These are phyloP conservation scores for Nadsonia fulvescens DNA, from an alignment of 805 yeast genomes.

Conservation along the genomic window DNA sequence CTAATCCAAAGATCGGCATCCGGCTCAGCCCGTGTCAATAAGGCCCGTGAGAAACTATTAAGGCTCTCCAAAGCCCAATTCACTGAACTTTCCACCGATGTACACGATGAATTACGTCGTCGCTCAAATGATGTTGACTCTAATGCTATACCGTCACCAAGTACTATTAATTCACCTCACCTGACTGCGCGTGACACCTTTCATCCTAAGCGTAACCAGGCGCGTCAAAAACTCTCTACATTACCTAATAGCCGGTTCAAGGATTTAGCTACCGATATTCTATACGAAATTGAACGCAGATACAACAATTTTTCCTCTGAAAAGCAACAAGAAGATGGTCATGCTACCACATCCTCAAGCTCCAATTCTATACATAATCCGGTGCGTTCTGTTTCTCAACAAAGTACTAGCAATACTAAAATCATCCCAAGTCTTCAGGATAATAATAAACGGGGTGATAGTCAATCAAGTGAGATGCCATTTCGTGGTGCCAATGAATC, in stretches of 20 bases:
- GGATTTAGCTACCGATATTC: constrained; percentile 79
- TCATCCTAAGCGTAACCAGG: constrained; percentile 91
- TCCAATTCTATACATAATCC: too few species aligned
- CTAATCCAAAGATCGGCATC: constrained; percentile 5
- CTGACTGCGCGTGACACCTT: constrained; percentile 53
- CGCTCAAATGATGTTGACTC: constrained; percentile 30
- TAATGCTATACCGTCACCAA: too few species aligned
- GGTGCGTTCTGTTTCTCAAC: too few species aligned
- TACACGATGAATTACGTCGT: constrained; percentile 77
- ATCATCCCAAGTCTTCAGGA: too few species aligned
- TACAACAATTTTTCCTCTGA: constrained; percentile 36
- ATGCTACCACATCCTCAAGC: constrained; percentile 20
- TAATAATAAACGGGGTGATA: too few species aligned
- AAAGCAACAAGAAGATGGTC: constrained; percentile 2
- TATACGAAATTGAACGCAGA: constrained; percentile 71
- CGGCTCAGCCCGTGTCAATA: constrained; percentile 13
- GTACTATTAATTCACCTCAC: too few species aligned
- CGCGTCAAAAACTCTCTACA: constrained; percentile 76
- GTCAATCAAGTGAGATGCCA: too few species aligned
- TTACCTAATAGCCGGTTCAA: constrained; percentile 69
- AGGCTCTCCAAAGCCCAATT: constrained; percentile 70
- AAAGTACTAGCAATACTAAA: too few species aligned
- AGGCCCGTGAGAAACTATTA: constrained; percentile 71
- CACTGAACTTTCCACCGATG: constrained; percentile 81
- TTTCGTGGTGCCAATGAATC: too few species aligned